phyloP scores from a whole-genome alignment of 805 yeast genomes.

The Spencermartinsiella europaea region DNA sequence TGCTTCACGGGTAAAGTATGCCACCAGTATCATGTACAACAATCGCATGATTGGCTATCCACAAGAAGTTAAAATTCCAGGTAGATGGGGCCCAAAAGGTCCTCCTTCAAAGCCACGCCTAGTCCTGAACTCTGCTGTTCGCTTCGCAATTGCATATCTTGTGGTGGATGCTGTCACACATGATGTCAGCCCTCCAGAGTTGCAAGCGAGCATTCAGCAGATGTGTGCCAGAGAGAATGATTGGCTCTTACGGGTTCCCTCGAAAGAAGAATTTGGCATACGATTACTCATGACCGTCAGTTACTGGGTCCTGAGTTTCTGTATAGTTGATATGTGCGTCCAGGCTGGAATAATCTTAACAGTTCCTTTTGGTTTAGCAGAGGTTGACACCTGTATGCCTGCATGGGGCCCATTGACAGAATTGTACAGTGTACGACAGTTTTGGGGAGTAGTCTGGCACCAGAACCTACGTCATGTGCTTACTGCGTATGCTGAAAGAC shows the following conservation, averaged over 20 bases:
- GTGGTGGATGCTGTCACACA: background rate
- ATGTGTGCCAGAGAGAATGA: background rate
- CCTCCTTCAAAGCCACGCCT: background rate
- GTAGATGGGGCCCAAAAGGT: background rate
- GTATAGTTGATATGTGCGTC: background rate
- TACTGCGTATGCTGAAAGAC: background rate
- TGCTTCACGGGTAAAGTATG: background rate
- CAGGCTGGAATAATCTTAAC: background rate
- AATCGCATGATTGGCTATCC: background rate
- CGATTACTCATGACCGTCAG: background rate
- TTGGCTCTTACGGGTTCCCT: background rate
- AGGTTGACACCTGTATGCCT: background rate
- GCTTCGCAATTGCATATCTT: background rate
- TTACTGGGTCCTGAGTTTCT: background rate
- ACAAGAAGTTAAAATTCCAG: background rate
- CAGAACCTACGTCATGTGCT: background rate
- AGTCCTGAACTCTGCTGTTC: background rate
- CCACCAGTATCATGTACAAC: background rate
- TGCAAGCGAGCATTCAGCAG: background rate
- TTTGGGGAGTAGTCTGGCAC: background rate
- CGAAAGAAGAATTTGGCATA: background rate
- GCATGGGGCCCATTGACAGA: background rate
- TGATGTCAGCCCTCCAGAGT: background rate
- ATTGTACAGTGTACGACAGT: background rate
- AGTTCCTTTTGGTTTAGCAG: background rate